Base-by-base conservation (phyloP, 2,329 filamentous ascomycete species). In the Ophiostoma montium region DNA sequence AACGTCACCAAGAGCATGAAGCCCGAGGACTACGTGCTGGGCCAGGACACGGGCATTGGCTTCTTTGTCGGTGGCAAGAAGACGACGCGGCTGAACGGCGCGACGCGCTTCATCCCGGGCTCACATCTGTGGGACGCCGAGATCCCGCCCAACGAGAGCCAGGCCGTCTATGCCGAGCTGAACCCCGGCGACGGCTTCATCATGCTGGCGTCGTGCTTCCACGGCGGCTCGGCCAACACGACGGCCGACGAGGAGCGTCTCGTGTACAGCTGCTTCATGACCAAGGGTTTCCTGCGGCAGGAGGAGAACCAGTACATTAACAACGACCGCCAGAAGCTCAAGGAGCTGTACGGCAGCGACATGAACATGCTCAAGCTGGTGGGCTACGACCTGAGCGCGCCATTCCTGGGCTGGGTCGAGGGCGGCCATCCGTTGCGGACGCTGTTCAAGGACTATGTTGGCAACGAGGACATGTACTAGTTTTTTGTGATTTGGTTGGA, bases 91-190 rank as follows among this genome's bases (percentile, higher is more conserved):
- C 45, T 55, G 15, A 66, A 66, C 50, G 63, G 64, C 2, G 64
- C 63, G 15, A 67, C 64, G 5, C 54, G 61, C 5, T 58, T 65
- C 50, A 60, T 67, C 31, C 64, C 65, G 1, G 61, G 63, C 0
- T 59, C 55, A n/a, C 64, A 67, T 47, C 57, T 67, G 0, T 62
- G 60, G 61, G 59, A 46, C 41, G 8, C 44, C 13, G 21, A 44
- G 13, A 9, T 60, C 9, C 56, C 57, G 32, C 59, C 58, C 1
- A 39, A 54, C 52, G 52, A 56, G 15, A 32, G 42, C 12, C 30
- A 47, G 23, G 45, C 51, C n/a, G 47, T 48, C 16, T 51, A 56
- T 16, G 53, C 57, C 9, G 57, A 59, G 52, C 49, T 58, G 9
- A 38, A 54, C 4, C 49, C 54, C 0, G 58, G 57, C 27, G 58